phyloP scores from a whole-genome alignment of 2,329 filamentous ascomycete genomes.

The Colletotrichum acutatum region DNA sequence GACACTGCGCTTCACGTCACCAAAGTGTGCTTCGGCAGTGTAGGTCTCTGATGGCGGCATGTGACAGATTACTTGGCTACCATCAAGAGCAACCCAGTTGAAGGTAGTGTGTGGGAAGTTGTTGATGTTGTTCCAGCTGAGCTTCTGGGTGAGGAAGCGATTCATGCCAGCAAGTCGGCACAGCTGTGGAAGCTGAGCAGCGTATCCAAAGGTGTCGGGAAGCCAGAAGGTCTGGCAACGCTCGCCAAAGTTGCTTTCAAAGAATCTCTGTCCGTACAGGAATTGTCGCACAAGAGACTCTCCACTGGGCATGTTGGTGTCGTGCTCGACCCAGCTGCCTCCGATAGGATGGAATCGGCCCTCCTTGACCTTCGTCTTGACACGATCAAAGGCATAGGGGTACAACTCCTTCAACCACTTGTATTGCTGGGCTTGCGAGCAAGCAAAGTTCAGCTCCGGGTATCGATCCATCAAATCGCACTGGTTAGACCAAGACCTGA shows the following conservation, averaged over 20 bases:
- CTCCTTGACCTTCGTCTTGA: slow-evolving; percentile 90
- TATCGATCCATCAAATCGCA: slow-evolving; percentile 96
- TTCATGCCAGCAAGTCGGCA: slow-evolving; percentile 96
- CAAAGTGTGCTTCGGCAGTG: slow-evolving; percentile 93
- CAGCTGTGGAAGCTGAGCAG: slow-evolving; percentile 91
- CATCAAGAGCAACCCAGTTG: slow-evolving; percentile 97
- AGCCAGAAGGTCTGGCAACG: slow-evolving; percentile 96
- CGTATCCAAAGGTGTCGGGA: slow-evolving; percentile 98
- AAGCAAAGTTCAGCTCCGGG: slow-evolving; percentile 91
- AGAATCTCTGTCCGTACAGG: slow-evolving; percentile 93
- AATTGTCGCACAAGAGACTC: slow-evolving; percentile 96
- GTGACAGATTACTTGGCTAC: slow-evolving; percentile 96
- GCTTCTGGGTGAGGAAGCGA: slow-evolving; percentile 96
- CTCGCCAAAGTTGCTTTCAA: slow-evolving; percentile 90
- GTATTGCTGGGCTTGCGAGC: slow-evolving; percentile 96
- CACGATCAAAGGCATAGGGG: slow-evolving; percentile 87
- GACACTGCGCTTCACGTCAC: slow-evolving; percentile 90
- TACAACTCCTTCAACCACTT: slow-evolving; percentile 96
- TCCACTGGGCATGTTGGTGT: slow-evolving; percentile 96
- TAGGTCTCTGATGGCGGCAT: slow-evolving; percentile 98
- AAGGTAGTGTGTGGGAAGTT: slow-evolving; percentile 99
- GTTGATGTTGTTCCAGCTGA: slow-evolving; percentile 99
- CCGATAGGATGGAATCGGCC: slow-evolving; percentile 95
- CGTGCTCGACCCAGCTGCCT: slow-evolving; percentile 98
- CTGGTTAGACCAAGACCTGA: slow-evolving; percentile 95